These are phyloP conservation scores for Tremellales sp. DNA, from an alignment of 1,284 basidiomycete species.

Conservation along the genomic window DNA sequence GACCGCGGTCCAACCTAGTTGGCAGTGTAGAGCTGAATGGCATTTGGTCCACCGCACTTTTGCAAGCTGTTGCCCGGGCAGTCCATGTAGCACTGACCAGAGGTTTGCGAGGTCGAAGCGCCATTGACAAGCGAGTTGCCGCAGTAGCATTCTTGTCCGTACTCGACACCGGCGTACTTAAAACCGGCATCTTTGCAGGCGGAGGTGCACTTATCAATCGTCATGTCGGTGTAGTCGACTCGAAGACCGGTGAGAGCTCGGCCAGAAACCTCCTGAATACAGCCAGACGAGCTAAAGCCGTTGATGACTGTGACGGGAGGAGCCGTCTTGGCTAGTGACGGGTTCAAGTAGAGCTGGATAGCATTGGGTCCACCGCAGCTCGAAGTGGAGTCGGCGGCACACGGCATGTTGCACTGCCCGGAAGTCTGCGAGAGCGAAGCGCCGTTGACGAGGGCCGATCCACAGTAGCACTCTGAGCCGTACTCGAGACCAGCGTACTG, in stretches of 20 bases:
- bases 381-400: slow-evolving; percentile 11
- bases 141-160: slow-evolving; percentile 33
- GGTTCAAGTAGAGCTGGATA: slow-evolving; percentile 16
- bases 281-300: slow-evolving; percentile 12
- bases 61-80: slow-evolving; percentile 16
- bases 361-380: slow-evolving; percentile 24
- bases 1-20: too few relatives aligned
- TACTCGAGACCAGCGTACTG: slow-evolving; percentile 11
- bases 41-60: slow-evolving; percentile 19
- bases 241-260: slow-evolving; percentile 13
- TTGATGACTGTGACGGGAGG: slow-evolving; percentile 6
- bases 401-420: slow-evolving; percentile 20
- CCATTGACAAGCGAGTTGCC: slow-evolving; percentile 7
- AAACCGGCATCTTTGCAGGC: slow-evolving; percentile 8
- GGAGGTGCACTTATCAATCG: slow-evolving; percentile 16
- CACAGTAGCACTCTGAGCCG: slow-evolving; percentile 19
- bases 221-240: slow-evolving; percentile 13
- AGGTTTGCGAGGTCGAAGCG: slow-evolving; percentile 3
- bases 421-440: slow-evolving; percentile 13
- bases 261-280: slow-evolving; percentile 16
- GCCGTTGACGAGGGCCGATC: slow-evolving; percentile 13
- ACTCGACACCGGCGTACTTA: slow-evolving; percentile 17
- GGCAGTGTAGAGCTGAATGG: slow-evolving; percentile 6
- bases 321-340: neutral
- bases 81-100: slow-evolving; percentile 11